Evolutionary conservation across 75 land plant species (phyloP).

Genomic region (Sequoia sempervirens): DNA sequence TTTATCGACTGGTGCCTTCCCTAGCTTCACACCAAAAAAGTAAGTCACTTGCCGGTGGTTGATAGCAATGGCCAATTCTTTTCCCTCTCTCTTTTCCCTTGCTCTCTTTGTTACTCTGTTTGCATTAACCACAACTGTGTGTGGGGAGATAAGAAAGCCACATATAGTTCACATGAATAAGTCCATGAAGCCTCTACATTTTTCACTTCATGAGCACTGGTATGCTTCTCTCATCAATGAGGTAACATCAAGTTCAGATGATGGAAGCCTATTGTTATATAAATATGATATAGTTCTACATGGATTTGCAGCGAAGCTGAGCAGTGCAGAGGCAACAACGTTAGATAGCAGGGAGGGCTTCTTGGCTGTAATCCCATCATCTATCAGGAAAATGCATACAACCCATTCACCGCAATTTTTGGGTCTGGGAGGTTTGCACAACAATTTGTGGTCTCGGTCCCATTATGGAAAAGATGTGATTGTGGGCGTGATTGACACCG

Average conservation of each 20-base stretch:
- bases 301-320: neutral
- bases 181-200: conserved; percentile 37
- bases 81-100: too few relatives aligned
- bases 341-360: neutral
- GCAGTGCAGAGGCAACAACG: neutral
- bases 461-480: conserved; percentile 36
- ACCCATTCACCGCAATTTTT: neutral
- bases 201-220: conserved; percentile 48
- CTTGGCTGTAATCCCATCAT: neutral
- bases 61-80: conserved; percentile 1
- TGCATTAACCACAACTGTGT: too few relatives aligned
- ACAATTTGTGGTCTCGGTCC: conserved; percentile 3
- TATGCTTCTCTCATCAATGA: conserved; percentile 37
- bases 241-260: neutral
- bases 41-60: neutral
- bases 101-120: too few relatives aligned
- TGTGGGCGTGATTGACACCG: conserved; percentile 45
- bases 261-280: too few relatives aligned
- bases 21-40: too few relatives aligned
- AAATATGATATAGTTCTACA: neutral
- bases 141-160: neutral
- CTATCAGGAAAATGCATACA: neutral
- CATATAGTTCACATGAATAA: conserved; percentile 58
- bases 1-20: too few relatives aligned
- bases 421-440: neutral